Percentiles rank a stretch among this genome's conserved stretches.
Evolutionary conservation across 169 alveolate species (phyloP).

Genomic region (Cystoisospora suis): DNA sequence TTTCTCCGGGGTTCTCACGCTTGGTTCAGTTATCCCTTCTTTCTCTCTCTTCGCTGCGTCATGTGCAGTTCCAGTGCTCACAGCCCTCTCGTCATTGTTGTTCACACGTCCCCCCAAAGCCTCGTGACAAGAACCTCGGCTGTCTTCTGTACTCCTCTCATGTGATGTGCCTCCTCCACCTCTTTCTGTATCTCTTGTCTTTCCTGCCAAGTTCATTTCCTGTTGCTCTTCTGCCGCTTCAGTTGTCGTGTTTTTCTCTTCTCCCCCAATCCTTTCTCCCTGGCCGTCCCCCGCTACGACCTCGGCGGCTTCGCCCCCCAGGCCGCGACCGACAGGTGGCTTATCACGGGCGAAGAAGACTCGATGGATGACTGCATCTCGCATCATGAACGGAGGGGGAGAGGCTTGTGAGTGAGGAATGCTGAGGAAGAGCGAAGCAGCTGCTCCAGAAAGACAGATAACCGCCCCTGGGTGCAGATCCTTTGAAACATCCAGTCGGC

Average conservation of each 20-base stretch:
- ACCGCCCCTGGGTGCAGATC: constrained; percentile 33
- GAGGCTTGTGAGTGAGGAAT: not conserved
- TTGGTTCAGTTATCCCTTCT: no score
- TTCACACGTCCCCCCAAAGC: no score
- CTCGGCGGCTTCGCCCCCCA: not conserved
- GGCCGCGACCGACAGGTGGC: not conserved
- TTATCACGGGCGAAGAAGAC: not conserved
- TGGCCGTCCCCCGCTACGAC: not conserved
- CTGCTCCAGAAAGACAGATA: not conserved
- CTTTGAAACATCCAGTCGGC: not conserved
- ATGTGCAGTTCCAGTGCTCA: no score
- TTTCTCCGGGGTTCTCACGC: no score
- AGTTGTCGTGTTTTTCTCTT: not conserved
- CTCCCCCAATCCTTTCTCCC: not conserved
- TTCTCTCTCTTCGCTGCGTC: no score
- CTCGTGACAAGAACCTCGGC: no score
- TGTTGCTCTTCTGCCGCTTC: not conserved
- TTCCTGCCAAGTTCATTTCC: no score
- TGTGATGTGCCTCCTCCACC: no score
- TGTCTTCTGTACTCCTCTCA: no score
- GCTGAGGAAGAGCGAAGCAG: not conserved
- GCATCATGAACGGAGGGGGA: constrained; percentile 4
- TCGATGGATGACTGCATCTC: constrained; percentile 23
- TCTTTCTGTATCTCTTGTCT: no score
- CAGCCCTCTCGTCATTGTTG: no score